A percentile compares a stretch with the other conserved stretches of the same genome.
Evolutionary conservation across 352 stramenopile species (phyloP).

Genomic region (Globisporangium megalacanthum): DNA sequence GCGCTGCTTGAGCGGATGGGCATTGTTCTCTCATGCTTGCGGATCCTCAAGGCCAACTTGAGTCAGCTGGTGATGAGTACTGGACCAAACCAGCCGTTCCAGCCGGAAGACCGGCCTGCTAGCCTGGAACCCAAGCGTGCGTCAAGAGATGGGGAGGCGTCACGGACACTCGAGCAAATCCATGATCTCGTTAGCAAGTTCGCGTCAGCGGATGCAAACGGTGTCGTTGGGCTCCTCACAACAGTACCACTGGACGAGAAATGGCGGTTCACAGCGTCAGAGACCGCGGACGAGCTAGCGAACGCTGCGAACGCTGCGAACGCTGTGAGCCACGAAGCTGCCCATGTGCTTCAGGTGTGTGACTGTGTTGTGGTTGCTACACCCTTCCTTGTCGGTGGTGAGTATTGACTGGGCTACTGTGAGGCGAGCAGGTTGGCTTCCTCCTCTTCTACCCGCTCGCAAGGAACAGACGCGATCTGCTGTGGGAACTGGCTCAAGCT

Average conservation of each 20-base stretch:
- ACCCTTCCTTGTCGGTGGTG: not conserved
- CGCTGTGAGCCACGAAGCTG: conserved; percentile 30
- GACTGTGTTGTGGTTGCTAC: not conserved
- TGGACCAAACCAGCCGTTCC: not conserved
- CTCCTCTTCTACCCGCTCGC: conserved; percentile 33
- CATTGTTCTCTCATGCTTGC: conserved; percentile 30
- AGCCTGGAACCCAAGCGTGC: not conserved
- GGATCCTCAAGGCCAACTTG: conserved; percentile 43
- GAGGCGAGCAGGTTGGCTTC: conserved; percentile 35
- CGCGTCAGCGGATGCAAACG: conserved; percentile 1
- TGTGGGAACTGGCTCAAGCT: conserved; percentile 17
- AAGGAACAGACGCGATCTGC: conserved; percentile 8
- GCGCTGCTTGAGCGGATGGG: conserved; percentile 13
- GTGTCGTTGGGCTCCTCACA: conserved; percentile 3
- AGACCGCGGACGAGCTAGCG: not conserved
- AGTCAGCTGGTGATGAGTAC: conserved; percentile 14
- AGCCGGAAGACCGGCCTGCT: not conserved
- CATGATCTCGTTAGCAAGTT: conserved; percentile 2
- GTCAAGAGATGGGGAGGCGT: not conserved
- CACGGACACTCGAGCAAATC: conserved; percentile 5
- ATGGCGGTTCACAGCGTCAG: not conserved
- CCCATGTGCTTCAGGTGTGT: conserved; percentile 37
- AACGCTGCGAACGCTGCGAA: not conserved
- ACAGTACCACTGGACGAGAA: not conserved
- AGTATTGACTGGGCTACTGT: not conserved